These are phyloP conservation scores for Lichina pygmaea DNA, from an alignment of 495 filamentous ascomycete species.

Conservation along the genomic window DNA sequence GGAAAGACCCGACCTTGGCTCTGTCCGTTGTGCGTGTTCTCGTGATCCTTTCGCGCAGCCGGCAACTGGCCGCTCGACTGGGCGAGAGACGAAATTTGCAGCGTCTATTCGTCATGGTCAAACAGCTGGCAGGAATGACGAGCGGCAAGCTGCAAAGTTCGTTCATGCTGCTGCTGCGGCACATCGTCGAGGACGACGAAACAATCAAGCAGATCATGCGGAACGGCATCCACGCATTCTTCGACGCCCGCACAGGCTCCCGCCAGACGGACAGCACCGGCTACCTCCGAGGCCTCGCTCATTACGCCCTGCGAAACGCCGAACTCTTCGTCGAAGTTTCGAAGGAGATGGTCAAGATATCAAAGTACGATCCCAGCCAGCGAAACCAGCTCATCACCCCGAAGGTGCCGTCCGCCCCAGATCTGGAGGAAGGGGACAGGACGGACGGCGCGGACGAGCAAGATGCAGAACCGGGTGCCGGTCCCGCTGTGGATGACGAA, in stretches of 20 bases:
- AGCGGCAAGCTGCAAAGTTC: conserved; percentile 50
- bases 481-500: conserved; percentile 19
- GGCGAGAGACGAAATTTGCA: conserved; percentile 75
- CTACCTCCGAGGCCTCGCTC: conserved; percentile 54
- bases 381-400: conserved; percentile 28
- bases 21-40: conserved; percentile 60
- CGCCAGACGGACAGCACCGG: conserved; percentile 37
- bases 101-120: conserved; percentile 78
- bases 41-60: conserved; percentile 67
- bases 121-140: conserved; percentile 55
- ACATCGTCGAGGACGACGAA: conserved; percentile 82
- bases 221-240: conserved; percentile 56
- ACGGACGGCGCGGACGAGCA: conserved; percentile 9
- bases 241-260: conserved; percentile 30
- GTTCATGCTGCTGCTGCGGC: conserved; percentile 69
- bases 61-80: conserved; percentile 43
- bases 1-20: conserved; percentile 64
- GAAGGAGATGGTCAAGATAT: conserved; percentile 55
- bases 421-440: conserved; percentile 9
- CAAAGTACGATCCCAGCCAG: conserved; percentile 28
- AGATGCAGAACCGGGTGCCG: conserved; percentile 8
- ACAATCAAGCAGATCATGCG: conserved; percentile 81
- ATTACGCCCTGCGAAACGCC: conserved; percentile 60
- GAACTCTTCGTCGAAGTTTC: conserved; percentile 77
- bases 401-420: conserved; percentile 20